A percentile compares a stretch with the other conserved stretches of the same genome.
phyloP scores from a whole-genome alignment of 257 asterid genomes.

The Lavandula angustifolia region DNA sequence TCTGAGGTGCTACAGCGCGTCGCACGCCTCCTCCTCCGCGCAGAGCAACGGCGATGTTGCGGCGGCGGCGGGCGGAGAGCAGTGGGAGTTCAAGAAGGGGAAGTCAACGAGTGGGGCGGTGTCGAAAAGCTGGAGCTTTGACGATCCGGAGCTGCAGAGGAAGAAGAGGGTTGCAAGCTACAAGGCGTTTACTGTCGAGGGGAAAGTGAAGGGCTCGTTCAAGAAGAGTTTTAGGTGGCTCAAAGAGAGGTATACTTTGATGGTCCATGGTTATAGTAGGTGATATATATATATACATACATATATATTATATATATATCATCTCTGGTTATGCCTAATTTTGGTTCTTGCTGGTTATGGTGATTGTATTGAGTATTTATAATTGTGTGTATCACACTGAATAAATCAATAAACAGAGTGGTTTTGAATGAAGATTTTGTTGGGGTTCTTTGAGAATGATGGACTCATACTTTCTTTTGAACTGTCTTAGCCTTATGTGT shows the following conservation, averaged over 20 bases:
- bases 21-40: constrained; percentile 49
- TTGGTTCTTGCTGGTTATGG: too few relatives aligned
- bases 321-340: too few relatives aligned
- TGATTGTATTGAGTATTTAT: too few relatives aligned
- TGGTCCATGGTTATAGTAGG: constrained; percentile 51
- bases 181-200: constrained; percentile 75
- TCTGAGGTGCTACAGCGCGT: constrained; percentile 72
- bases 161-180: constrained; percentile 83
- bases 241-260: constrained; percentile 52
- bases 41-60: constrained; percentile 39
- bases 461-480: too few relatives aligned
- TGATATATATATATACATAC: not conserved
- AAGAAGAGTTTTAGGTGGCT: constrained; percentile 75
- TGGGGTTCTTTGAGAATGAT: too few relatives aligned
- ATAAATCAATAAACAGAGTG: too few relatives aligned
- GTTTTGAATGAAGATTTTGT: too few relatives aligned
- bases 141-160: constrained; percentile 81
- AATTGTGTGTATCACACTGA: too few relatives aligned
- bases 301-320: not conserved
- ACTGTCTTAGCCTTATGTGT: too few relatives aligned
- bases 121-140: constrained; percentile 59
- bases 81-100: constrained; percentile 67
- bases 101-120: constrained; percentile 52
- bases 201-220: constrained; percentile 69
- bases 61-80: constrained; percentile 32